phyloP scores from a whole-genome alignment of 2,329 filamentous ascomycete genomes.

The Mycocentrospora acerina region DNA sequence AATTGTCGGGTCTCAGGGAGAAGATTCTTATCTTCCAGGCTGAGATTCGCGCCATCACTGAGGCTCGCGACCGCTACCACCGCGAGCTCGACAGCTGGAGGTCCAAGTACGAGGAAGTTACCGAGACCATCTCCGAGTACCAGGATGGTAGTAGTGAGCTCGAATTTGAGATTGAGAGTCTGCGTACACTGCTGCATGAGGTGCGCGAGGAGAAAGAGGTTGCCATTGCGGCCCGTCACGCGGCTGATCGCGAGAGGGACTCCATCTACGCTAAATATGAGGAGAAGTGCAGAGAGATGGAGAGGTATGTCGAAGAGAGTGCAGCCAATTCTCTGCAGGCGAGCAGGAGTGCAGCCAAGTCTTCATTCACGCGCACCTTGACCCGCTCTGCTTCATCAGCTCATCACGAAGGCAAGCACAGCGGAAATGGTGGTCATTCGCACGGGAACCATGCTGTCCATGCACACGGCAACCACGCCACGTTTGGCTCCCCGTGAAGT shows the following conservation, averaged over 20 bases:
- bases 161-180: slow-evolving; percentile 25
- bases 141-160: slow-evolving; percentile 21
- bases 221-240: slow-evolving; percentile 20
- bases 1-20: slow-evolving; percentile 16
- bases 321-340: slow-evolving; percentile 15
- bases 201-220: slow-evolving; percentile 28
- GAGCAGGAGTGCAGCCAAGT: slow-evolving; percentile 9
- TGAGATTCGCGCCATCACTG: slow-evolving; percentile 21
- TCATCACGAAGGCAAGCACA: slow-evolving; percentile 15
- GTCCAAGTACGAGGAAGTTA: slow-evolving; percentile 26
- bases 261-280: slow-evolving; percentile 24
- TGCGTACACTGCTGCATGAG: slow-evolving; percentile 22
- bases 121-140: slow-evolving; percentile 24
- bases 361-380: slow-evolving; percentile 7
- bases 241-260: slow-evolving; percentile 26
- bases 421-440: neutral
- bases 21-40: slow-evolving; percentile 19
- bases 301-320: slow-evolving; percentile 20
- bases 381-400: slow-evolving; percentile 19
- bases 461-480: neutral
- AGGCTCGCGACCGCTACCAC: slow-evolving; percentile 19
- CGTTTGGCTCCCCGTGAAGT: slow-evolving; percentile 2
- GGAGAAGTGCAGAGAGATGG: slow-evolving; percentile 28
- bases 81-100: slow-evolving; percentile 23
- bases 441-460: neutral